A percentile compares a stretch with the other conserved stretches of the same genome.
Conservation (phyloP, 2,329 filamentous ascomycete species). For the Helicocarpus griseus region DNA sequence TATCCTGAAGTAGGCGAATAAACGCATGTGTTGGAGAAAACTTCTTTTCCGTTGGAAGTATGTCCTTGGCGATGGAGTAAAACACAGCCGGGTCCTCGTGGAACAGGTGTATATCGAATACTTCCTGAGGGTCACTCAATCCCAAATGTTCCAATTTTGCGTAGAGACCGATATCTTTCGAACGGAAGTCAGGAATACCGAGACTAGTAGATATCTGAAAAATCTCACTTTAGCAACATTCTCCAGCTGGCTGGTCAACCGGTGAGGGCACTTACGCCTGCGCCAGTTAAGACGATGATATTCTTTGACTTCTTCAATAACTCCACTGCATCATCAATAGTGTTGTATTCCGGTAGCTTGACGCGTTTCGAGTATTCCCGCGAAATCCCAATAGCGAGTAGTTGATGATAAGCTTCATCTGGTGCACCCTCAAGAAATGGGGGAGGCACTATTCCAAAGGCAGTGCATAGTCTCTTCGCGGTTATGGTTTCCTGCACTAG, state of each 20-base stretch:
- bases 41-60: conserved; percentile 67
- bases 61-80: conserved; percentile 84
- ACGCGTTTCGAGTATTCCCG: conserved; percentile 72
- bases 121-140: conserved; percentile 76
- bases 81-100: conserved; percentile 79
- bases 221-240: conserved; percentile 4
- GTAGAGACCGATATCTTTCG: conserved; percentile 85
- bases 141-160: conserved; percentile 72
- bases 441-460: conserved; percentile 70
- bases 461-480: conserved; percentile 74
- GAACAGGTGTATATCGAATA: conserved; percentile 87
- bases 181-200: conserved; percentile 94
- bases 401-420: conserved; percentile 65
- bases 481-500: conserved; percentile 60
- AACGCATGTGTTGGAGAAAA: conserved; percentile 92
- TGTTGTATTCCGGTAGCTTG: conserved; percentile 72
- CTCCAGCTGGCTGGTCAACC: background rate
- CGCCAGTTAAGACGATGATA: conserved; percentile 88
- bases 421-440: conserved; percentile 59
- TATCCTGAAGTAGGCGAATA: conserved; percentile 77
- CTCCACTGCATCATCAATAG: conserved; percentile 73
- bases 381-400: conserved; percentile 67
- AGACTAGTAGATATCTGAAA: conserved; percentile 77
- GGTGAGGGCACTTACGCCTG: conserved; percentile 47
- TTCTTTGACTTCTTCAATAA: conserved; percentile 67